A percentile compares a stretch with the other conserved stretches of the same genome.
Conservation (phyloP, 2,329 filamentous ascomycete species). For the Beauveria pseudobassiana region DNA sequence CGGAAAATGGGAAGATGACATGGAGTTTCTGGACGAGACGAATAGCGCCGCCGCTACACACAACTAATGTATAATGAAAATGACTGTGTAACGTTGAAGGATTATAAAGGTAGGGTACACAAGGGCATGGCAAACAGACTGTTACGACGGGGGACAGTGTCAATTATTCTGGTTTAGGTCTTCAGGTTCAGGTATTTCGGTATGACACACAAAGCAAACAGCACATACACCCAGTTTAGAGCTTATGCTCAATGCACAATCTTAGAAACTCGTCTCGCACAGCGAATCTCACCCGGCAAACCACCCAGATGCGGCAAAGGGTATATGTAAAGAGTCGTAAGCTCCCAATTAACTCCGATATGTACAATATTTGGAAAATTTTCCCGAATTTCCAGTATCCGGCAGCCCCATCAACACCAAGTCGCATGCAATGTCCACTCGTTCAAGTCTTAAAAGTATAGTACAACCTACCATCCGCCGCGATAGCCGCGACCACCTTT, state of each 20-base stretch:
- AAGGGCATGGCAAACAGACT: not conserved
- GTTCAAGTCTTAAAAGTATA: not conserved
- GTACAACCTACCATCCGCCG: constrained; percentile 34
- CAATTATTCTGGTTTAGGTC: not conserved
- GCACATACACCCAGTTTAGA: not conserved
- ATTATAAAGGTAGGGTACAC: not conserved
- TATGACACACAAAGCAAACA: not conserved
- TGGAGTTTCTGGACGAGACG: constrained; percentile 42
- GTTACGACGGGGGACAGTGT: not conserved
- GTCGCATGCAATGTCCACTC: not conserved
- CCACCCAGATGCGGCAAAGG: not conserved
- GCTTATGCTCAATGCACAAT: not conserved
- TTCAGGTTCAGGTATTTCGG: not conserved
- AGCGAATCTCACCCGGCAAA: not conserved
- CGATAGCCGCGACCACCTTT: constrained; percentile 44
- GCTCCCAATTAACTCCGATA: not conserved
- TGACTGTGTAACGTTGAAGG: not conserved
- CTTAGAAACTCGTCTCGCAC: not conserved
- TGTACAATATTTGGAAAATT: not conserved
- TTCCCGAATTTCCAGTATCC: not conserved
- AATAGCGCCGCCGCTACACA: constrained; percentile 14
- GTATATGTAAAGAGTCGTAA: not conserved
- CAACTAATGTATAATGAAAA: not conserved
- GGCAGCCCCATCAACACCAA: constrained; percentile 10
- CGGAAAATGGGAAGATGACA: constrained; percentile 51